Evolutionary conservation across 768 basidiomycete genomes (phyloP), one percentile per base, ranked within the genome.

Genomic region (Pisolithus orientalis): DNA sequence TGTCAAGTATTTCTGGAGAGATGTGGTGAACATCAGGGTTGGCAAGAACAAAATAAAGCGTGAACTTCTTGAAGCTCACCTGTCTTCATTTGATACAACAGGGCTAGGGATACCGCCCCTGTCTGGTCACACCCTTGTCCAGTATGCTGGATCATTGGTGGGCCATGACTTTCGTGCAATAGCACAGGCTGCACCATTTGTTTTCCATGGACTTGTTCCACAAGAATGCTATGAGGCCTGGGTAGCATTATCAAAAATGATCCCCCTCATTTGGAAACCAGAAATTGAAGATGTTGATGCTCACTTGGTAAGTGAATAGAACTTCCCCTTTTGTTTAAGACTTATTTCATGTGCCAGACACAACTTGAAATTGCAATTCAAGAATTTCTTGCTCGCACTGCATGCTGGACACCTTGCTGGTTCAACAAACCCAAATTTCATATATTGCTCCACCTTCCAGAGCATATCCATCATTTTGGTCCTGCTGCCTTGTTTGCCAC

Each of bases 371-470:
- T 49, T 4, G 62, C 60, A 32, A 75, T 77, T 39, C 34, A 71
- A 2, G 46, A 69, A n/a, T 74, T 77, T 47, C 65, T 77, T 3
- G 39, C 53, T 4, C 57, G 58, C n/a, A 66, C 69, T 0, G 67
- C 65, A 6, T 53, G 32, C 1, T 66, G 63, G 62, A 66, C 62
- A 5, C 51, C 52, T 21, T 54, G 47, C 10, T 74, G 66, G 70
- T 73, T 75, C 55, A 72, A 71, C 49, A 76, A 76, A 54, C 65
- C 72, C 2, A 77, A 76, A 52, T 74, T 75, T 51, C 75, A 77
- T 42, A 58, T 76, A 31, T 32, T 76, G 4, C 38, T 70, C 1
- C 75, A 77, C 53, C 56, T 77, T 1, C 63, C 65, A 0, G 51
- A 52, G 75, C 39, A 40, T 40, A 17, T 40, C n/a, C n/a, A 17